Evolutionary conservation across 2,329 filamentous ascomycete genomes (phyloP).

Genomic region (Anisogramma anomala): DNA sequence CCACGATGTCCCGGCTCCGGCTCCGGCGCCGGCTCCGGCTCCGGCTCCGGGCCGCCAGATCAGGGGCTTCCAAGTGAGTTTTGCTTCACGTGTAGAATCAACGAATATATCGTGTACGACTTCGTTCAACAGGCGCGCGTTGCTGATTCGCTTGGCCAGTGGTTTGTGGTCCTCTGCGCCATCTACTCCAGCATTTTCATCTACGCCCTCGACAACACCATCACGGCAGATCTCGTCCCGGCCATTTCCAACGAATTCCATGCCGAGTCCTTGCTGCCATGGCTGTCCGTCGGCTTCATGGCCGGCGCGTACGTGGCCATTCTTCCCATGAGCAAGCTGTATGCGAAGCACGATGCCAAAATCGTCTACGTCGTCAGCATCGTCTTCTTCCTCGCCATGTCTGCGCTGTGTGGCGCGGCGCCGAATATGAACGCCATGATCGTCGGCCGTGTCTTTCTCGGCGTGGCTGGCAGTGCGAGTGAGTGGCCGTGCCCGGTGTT

Average conservation of each 20-base stretch:
- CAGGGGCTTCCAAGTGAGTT: too few species aligned
- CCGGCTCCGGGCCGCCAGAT: too few species aligned
- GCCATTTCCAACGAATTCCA: conserved; percentile 5
- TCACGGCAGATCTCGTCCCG: conserved; percentile 9
- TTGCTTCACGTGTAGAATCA: too few species aligned
- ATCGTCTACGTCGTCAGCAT: conserved; percentile 8
- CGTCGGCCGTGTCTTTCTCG: conserved; percentile 17
- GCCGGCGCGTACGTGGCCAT: conserved; percentile 1
- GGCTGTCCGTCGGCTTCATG: conserved; percentile 2
- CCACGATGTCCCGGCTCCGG: too few species aligned
- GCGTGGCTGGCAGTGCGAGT: conserved; percentile 7
- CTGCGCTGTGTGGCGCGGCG: conserved; percentile 16
- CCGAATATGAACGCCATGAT: conserved; percentile 16
- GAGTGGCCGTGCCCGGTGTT: too few species aligned
- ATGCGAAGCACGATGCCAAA: conserved; percentile 10
- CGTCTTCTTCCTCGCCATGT: conserved; percentile 9
- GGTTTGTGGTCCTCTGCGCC: too few species aligned
- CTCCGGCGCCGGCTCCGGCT: too few species aligned
- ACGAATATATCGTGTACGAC: too few species aligned
- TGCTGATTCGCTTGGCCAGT: too few species aligned
- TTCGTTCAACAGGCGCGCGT: too few species aligned
- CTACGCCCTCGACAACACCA: conserved; percentile 13
- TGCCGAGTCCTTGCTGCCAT: neutral
- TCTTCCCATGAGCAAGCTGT: conserved; percentile 5
- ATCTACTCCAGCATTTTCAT: neutral